Evolutionary conservation across 805 yeast species (phyloP).

Genomic region (Torulaspora gathmanii): DNA sequence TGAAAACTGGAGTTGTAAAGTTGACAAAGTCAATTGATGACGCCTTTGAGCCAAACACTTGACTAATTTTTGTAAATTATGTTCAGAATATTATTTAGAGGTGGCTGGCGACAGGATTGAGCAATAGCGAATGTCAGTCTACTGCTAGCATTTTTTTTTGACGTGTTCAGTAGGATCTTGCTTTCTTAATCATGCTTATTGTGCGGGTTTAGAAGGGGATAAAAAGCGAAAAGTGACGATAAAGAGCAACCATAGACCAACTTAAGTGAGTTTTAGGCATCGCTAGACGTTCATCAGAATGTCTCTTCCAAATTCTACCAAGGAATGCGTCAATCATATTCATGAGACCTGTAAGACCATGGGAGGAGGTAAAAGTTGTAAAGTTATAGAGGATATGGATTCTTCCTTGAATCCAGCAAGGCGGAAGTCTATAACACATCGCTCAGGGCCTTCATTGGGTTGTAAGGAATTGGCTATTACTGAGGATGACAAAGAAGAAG

Average conservation of each 20-base stretch:
- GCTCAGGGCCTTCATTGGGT: slow-evolving; percentile 11
- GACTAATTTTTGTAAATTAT: background rate
- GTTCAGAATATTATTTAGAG: background rate
- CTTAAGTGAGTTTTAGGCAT: background rate
- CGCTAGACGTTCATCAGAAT: background rate
- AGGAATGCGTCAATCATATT: slow-evolving; percentile 3
- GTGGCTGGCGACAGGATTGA: background rate
- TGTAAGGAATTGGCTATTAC: slow-evolving; percentile 2
- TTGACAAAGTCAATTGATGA: slow-evolving; percentile 10
- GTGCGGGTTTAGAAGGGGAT: background rate
- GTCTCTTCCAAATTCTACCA: slow-evolving; percentile 2
- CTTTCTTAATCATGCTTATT: background rate
- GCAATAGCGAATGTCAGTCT: background rate
- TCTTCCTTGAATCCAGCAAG: background rate
- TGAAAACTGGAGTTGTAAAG: slow-evolving; percentile 64
- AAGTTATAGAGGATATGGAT: slow-evolving; percentile 1
- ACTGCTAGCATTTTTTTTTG: background rate
- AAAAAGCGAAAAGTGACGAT: background rate
- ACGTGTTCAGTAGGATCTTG: background rate
- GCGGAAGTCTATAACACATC: slow-evolving; percentile 3
- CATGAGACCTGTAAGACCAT: background rate
- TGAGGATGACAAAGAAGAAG: slow-evolving; percentile 5
- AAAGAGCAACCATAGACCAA: background rate
- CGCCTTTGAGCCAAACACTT: background rate
- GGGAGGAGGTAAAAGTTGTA: background rate